phyloP scores from a whole-genome alignment of 2,329 filamentous ascomycete species.

The Onygena corvina region DNA sequence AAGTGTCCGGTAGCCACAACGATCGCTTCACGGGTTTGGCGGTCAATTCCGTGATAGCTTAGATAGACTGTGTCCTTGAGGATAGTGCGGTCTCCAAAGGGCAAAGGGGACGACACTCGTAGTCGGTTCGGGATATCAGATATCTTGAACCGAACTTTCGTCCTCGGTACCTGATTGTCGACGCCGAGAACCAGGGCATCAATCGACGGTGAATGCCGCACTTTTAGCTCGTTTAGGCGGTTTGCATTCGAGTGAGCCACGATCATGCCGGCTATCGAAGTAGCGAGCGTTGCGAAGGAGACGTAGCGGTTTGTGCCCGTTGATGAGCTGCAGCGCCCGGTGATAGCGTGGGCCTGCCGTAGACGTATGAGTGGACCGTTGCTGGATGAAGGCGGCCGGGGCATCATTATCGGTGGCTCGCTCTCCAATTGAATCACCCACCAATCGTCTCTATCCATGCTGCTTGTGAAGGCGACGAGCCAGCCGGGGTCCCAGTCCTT shows the following conservation, averaged over 20 bases:
- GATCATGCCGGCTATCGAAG: conserved; percentile 16
- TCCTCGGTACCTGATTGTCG: conserved; percentile 21
- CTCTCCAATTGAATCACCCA: conserved; percentile 47
- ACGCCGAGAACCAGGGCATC: background rate
- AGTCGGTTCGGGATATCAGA: conserved; percentile 23
- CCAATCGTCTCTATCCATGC: conserved; percentile 64
- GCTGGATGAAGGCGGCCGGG: background rate
- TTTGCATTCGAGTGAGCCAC: conserved; percentile 7
- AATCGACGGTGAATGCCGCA: conserved; percentile 17
- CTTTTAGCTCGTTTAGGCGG: conserved; percentile 7
- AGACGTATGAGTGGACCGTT: conserved; percentile 14
- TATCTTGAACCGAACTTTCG: conserved; percentile 26
- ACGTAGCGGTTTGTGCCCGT: conserved; percentile 19
- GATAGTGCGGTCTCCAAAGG: conserved; percentile 20
- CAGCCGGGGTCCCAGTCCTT: conserved; percentile 58
- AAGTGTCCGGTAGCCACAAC: conserved; percentile 29
- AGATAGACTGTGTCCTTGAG: conserved; percentile 28
- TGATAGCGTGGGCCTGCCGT: conserved; percentile 23
- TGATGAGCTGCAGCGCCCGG: conserved; percentile 19
- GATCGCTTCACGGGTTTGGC: conserved; percentile 22
- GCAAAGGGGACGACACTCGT: conserved; percentile 21
- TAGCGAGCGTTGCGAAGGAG: conserved; percentile 28
- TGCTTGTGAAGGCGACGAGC: conserved; percentile 59
- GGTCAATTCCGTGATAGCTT: conserved; percentile 30
- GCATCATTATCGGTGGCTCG: conserved; percentile 9